A percentile compares a stretch with the other conserved stretches of the same genome.
Evolutionary conservation across 179 eudicot species (phyloP).

Genomic region (Carnegiea gigantea): DNA sequence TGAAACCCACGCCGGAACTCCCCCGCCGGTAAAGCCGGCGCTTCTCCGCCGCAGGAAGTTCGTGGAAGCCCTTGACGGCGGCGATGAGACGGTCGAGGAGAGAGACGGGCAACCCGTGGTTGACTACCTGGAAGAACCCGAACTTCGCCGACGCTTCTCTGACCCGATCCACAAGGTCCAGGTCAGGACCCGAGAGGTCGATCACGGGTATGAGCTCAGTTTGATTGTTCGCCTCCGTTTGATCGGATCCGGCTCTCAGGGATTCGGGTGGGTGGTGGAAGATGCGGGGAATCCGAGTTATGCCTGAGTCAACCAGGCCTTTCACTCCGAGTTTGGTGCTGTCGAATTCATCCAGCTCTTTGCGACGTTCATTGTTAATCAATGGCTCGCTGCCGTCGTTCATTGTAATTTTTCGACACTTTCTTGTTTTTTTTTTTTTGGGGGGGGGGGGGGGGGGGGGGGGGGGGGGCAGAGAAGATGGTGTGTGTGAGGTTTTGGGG

Average conservation of each 20-base stretch:
- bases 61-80: constrained; percentile 44
- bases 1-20: constrained; percentile 23
- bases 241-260: constrained; percentile 12
- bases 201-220: constrained; percentile 42
- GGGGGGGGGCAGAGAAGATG: background rate
- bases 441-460: no score
- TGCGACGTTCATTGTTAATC: constrained; percentile 24
- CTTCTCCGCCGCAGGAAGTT: constrained; percentile 38
- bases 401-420: background rate
- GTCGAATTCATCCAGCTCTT: constrained; percentile 49
- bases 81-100: constrained; percentile 29
- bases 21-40: constrained; percentile 33
- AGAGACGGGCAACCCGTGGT: constrained; percentile 42
- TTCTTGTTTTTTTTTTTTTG: background rate
- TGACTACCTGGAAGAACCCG: constrained; percentile 67
- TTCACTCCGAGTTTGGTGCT: constrained; percentile 67
- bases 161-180: constrained; percentile 33
- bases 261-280: constrained; percentile 57
- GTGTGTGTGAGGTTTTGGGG: background rate
- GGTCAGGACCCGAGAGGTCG: constrained; percentile 45
- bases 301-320: constrained; percentile 67
- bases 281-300: constrained; percentile 46
- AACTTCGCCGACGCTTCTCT: constrained; percentile 39
- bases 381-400: background rate
- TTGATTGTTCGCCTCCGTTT: background rate